These are phyloP conservation scores for Fusarium drepaniforme DNA, from an alignment of 2,329 filamentous ascomycete genomes.

Conservation along the genomic window DNA sequence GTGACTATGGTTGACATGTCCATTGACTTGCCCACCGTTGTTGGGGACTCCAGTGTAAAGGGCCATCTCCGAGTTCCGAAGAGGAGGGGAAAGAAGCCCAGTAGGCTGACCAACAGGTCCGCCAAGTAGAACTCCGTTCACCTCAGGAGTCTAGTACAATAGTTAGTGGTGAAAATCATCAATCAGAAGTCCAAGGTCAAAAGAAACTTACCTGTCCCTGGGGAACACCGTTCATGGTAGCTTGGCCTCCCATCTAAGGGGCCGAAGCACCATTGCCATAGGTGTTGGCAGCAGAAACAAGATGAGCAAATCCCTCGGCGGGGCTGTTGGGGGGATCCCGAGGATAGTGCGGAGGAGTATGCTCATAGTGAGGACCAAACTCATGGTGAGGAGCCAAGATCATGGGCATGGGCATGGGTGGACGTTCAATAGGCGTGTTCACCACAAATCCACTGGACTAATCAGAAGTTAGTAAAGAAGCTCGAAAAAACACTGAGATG, in stretches of 20 bases:
- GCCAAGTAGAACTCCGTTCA: not conserved
- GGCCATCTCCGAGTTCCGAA: not conserved
- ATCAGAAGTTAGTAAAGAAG: not conserved
- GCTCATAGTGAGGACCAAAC: no score
- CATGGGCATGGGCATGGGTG: not conserved
- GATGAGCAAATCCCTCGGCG: not conserved
- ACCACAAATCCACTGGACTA: conserved; percentile 24
- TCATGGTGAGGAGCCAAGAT: not conserved
- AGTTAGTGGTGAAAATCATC: conserved; percentile 10
- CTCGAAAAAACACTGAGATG: not conserved
- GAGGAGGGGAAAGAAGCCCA: conserved; percentile 16
- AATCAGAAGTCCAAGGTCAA: not conserved
- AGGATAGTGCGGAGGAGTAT: no score
- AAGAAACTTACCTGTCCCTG: conserved; percentile 16
- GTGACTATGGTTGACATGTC: not conserved
- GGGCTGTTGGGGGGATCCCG: conserved; percentile 33
- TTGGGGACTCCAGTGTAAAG: not conserved
- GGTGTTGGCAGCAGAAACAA: not conserved
- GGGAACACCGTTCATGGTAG: not conserved
- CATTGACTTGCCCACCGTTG: not conserved
- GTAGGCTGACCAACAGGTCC: not conserved
- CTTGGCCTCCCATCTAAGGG: conserved; percentile 43
- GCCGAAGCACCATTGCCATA: conserved; percentile 9
- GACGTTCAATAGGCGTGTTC: not conserved
- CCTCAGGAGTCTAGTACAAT: not conserved